Conservation (phyloP, 306 rosid species). For the Cucurbita moschata region DNA sequence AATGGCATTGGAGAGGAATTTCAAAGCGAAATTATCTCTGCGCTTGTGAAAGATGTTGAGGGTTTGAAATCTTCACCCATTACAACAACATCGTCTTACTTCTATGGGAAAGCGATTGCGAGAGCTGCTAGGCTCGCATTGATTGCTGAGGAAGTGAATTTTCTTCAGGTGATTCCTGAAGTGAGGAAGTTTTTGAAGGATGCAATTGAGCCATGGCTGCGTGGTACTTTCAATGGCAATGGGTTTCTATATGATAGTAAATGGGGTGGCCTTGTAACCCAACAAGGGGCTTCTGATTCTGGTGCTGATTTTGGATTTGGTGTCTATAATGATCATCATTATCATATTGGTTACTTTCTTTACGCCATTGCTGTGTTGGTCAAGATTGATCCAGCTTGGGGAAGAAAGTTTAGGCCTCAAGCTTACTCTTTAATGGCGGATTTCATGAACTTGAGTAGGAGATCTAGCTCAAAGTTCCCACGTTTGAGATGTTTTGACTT, state of each 20-base stretch:
- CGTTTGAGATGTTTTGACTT: slow-evolving; percentile 66
- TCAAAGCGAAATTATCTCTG: slow-evolving; percentile 30
- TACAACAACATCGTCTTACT: slow-evolving; percentile 29
- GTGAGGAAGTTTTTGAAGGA: slow-evolving; percentile 42
- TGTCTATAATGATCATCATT: slow-evolving; percentile 71
- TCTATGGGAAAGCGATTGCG: slow-evolving; percentile 61
- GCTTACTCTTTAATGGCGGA: slow-evolving; percentile 59
- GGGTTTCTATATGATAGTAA: slow-evolving; percentile 54
- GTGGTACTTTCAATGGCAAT: slow-evolving; percentile 60
- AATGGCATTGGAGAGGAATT: slow-evolving; percentile 36
- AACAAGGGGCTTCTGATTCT: slow-evolving; percentile 43
- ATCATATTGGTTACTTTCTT: slow-evolving; percentile 61
- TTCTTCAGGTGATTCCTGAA: slow-evolving; percentile 38
- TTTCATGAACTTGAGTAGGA: slow-evolving; percentile 39
- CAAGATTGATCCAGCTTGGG: slow-evolving; percentile 70
- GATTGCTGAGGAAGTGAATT: slow-evolving; percentile 70
- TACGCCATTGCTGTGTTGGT: slow-evolving; percentile 72
- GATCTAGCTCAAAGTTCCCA: slow-evolving; percentile 28
- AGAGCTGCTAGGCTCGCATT: slow-evolving; percentile 78
- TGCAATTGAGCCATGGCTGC: slow-evolving; percentile 71
- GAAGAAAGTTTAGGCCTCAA: slow-evolving; percentile 45
- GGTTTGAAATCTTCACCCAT: slow-evolving; percentile 24
- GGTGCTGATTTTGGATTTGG: slow-evolving; percentile 76
- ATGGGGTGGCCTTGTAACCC: slow-evolving; percentile 76
- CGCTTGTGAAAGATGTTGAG: slow-evolving; percentile 46